Evolutionary conservation across 495 filamentous ascomycete species (phyloP), one percentile per base, ranked within the genome.

Genomic region (Tuber calosporum): DNA sequence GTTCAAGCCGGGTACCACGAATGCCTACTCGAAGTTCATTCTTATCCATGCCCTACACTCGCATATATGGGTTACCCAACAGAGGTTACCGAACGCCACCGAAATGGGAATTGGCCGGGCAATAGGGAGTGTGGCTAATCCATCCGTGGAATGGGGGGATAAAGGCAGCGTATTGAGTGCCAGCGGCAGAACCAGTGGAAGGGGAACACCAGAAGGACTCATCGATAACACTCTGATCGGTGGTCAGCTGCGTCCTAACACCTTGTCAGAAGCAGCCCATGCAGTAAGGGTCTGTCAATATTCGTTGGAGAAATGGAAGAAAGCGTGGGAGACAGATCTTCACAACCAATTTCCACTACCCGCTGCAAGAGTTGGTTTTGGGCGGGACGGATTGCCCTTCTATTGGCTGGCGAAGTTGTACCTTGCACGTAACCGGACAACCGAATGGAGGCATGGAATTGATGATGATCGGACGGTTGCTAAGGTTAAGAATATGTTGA

Each of bases 1-100:
- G 68, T 86, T 90, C 74, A 84, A 85, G 34, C 85, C 85, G 1
- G 84, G 86, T 17, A 84, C 84, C 15, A 91, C 89, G 2, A 92
- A 91, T 70, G 82, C 88, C 0, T 89, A 87, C 75, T 87, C 87
- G 11, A 92, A 92, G 73, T 91, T 91, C 73, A 87, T 92, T 42
- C 77, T 91, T n/a, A 85, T 92, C 15, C 89, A 92, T 72, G 87
- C 87, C 9, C 80, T 90, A 26, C 85, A 88, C 69, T 84, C 86
- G 36, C 84, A 89, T 70, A 84, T 89, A 67, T 84, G 85, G 81
- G 73, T 70, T 40, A 80, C 77, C 39, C 84, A 84, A 45, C 78
- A 79, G 70, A 73, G 79, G 68, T 40, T 83, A 43, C 43, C 43
- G 19, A 75, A 79, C 58, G 72, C 77, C 39, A 79, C 76, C 62